Base-by-base conservation (phyloP, 2,329 filamentous ascomycete genomes). In the Microdochium trichocladiopsis region DNA sequence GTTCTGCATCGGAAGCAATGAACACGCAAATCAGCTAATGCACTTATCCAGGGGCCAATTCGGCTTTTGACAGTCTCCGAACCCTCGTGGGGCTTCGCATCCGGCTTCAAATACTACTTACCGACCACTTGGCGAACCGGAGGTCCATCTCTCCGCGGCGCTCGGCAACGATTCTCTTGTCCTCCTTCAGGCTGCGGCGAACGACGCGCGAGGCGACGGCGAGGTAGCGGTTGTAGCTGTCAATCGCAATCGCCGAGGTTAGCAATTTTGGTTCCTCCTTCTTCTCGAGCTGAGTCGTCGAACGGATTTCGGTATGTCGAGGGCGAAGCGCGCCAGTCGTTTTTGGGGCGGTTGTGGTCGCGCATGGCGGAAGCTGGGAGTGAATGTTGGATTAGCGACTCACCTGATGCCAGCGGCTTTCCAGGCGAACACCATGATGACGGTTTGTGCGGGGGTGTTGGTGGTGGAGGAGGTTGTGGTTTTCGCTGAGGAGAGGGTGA, bases 201-300 rank as follows among this genome's bases (percentile, higher is more conserved):
- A 99, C 89, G 69, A 90, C 88, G 75, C 92, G 91, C 75, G 92
- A 85, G 68, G 94, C 91, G 77, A 99, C 84, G 69, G 92, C 86
- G 71, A 99, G 86, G 86, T 96, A 97, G 79, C 92, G 94, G 87
- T 99, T 99, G 90, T 99, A 99, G 79, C 94, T 99, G 72, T n/a
- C n/a, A n/a, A n/a, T n/a, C 70, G 60, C 60, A 58, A 51, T 55
- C 47, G 53, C 53, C 52, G 58, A 31, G 53, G 52, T 55, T 54
- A 50, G 66, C 73, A 73, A n/a, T n/a, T n/a, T n/a, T n/a, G n/a
- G n/a, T n/a, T n/a, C n/a, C n/a, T n/a, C n/a, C n/a, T n/a, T n/a
- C n/a, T n/a, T n/a, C n/a, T n/a, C n/a, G n/a, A n/a, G n/a, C n/a
- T n/a, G 21, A 22, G 16, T 49, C 28, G 24, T 50, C 48, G 12